Base-by-base conservation (phyloP, 2,329 filamentous ascomycete species). In the Pyrenochaeta sp. region DNA sequence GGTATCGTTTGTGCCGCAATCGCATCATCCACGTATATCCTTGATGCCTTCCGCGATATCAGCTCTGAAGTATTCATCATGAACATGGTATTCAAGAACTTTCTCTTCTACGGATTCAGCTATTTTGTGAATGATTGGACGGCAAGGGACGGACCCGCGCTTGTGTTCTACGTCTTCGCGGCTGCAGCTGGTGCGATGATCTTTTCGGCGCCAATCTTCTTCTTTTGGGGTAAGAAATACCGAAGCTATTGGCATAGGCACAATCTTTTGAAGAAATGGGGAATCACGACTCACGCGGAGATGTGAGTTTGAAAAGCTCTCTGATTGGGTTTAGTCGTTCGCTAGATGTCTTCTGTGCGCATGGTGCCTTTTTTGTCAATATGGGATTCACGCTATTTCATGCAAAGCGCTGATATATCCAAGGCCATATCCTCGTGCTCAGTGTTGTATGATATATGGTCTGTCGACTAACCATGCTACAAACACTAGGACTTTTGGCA, bases 91-190 rank as follows among this genome's bases (percentile, higher is more conserved):
- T 67, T 78, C 56, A 80, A 79, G 69, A 79, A 80, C 56, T 68
- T 79, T 30, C 51, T 79, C n/a, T 76, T 78, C 47, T 79, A 77
- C 42, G 76, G 74, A 1, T 76, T 78, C 49, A 74, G 71, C 9
- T 78, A 78, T 43, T 79, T 79, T 47, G 72, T 78, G 15, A 79
- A 79, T 52, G 69, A 78, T 45, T 80, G 77, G 77, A 69, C 77
- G 4, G 68, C 65, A 9, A 61, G 45, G 5, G 63, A 60, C 11
- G 77, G 77, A 0, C 75, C 76, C 1, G 67, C 68, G 6, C 49
- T 56, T 18, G 75, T 78, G 4, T 78, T 79, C 37, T 76, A 76
- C 49, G 64, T 72, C 1, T 75, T 78, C 52, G 75, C 68, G 3
- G 75, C 69, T 7, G 32, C 55, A 7, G 43, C 60, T 11, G 58